Evolutionary conservation across 208 protist species (phyloP).

Genomic region (Crithidia fasciculata): DNA sequence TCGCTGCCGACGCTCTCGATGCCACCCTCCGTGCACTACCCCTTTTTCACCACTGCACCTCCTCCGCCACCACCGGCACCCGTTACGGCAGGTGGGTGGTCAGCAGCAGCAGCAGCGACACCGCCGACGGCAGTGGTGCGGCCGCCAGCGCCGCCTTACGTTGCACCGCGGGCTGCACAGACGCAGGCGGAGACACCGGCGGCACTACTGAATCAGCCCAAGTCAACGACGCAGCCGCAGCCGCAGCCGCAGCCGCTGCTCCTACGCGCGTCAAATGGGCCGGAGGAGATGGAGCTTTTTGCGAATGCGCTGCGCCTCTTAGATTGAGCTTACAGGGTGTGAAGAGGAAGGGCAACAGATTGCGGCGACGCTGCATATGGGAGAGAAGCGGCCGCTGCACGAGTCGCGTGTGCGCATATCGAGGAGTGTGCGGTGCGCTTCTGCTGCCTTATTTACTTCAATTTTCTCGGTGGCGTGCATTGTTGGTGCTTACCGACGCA

Average conservation of each 20-base stretch:
- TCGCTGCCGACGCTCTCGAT: not conserved
- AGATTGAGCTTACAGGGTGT: not conserved
- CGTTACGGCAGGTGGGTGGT: not conserved
- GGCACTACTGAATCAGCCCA: not conserved
- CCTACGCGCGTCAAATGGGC: not conserved
- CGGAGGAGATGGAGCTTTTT: slow-evolving; percentile 7
- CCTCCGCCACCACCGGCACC: not conserved
- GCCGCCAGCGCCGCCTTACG: not conserved
- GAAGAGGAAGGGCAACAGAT: not conserved
- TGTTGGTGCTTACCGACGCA: too few species aligned
- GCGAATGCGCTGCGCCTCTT: slow-evolving; percentile 16
- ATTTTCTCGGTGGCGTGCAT: not conserved
- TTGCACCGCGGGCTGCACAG: not conserved
- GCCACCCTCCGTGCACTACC: not conserved
- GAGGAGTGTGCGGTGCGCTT: not conserved
- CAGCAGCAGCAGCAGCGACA: too few species aligned
- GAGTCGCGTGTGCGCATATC: too few species aligned
- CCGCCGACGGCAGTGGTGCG: not conserved
- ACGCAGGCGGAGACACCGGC: not conserved
- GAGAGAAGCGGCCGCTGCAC: too few species aligned
- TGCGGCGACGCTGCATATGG: not conserved
- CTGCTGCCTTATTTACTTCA: not conserved
- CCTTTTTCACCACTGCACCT: not conserved
- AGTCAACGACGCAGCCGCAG: not conserved
- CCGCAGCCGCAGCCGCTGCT: not conserved